phyloP scores from a whole-genome alignment of 2,329 filamentous ascomycete species.

The Cladosporium cucumerinum region DNA sequence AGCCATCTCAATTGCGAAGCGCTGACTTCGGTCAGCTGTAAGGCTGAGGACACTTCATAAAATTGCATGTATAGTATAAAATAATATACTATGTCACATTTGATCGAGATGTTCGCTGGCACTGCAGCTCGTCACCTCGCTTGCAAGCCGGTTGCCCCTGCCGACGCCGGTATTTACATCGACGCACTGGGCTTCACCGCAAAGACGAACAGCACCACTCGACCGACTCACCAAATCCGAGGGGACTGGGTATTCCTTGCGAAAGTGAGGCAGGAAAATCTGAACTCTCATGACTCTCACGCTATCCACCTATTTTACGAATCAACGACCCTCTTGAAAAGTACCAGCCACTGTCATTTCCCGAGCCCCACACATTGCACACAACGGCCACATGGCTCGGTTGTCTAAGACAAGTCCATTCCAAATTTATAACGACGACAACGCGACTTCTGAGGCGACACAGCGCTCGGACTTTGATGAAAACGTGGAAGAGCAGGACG shows the following conservation, averaged over 20 bases:
- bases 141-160: slow-evolving; percentile 1
- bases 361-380: slow-evolving; percentile 12
- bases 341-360: background rate
- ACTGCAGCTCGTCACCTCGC: background rate
- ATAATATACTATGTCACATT: background rate
- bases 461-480: background rate
- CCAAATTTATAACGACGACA: slow-evolving; percentile 10
- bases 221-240: background rate
- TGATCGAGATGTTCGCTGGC: background rate
- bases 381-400: slow-evolving; percentile 12
- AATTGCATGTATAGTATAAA: background rate
- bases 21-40: background rate
- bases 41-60: background rate
- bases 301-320: background rate
- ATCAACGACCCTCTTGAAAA: background rate
- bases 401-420: slow-evolving; percentile 16
- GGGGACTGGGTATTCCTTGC: slow-evolving; percentile 5
- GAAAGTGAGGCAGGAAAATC: background rate
- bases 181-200: slow-evolving; percentile 11
- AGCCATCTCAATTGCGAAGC: background rate
- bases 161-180: background rate
- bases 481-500: background rate
- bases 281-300: background rate
- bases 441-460: background rate
- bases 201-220: background rate